Base-by-base conservation (phyloP, 192 early-diverging fungal species). In the Oehlia diaphana region DNA sequence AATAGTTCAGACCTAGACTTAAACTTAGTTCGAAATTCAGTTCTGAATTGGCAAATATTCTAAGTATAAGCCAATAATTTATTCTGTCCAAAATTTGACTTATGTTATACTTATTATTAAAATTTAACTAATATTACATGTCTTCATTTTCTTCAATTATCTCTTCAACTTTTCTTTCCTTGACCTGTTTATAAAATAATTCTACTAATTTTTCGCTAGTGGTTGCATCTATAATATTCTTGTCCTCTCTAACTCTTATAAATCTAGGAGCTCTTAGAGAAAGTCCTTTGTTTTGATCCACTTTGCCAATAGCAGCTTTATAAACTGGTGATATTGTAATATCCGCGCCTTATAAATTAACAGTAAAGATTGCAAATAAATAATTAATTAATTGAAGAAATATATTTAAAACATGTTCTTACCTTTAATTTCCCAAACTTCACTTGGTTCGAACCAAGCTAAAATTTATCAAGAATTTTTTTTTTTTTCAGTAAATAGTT, bases 401-500 rank as follows among this genome's bases (percentile, higher is more conserved):
- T 14, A 19, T 7, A 49, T 16, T 13, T 23, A 50, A 10, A n/a
- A 35, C 35, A 65, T 44, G 65, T 49, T 63, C 28, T 16, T 72
- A 81, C 92, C 93, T 83, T 96, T 95, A 63, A 97, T 92, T 83
- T 97, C 95, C 94, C 95, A 97, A 4, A 97, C 95, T 81, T 92
- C 81, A 63, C 74, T 80, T 33, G 95, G 90, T 61, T 92, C 88
- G 84, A 97, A 96, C 95, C 95, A 97, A 39, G 95, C 91, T 81
- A 44, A n/a, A 61, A 12, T 37, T n/a, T 37, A 37, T n/a, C 12
- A 28, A 68, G 4, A 47, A 47, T 7, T 42, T 42, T 42, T 12
- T 12, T 47, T 47, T 12, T 12, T 47, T 47, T 12, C 1, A 47
- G 10, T 47, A 47, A 47, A 12, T 12, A 12, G 44, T 44, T 66